Conservation (phyloP, 495 filamentous ascomycete species). For the Daldinia grandis region DNA sequence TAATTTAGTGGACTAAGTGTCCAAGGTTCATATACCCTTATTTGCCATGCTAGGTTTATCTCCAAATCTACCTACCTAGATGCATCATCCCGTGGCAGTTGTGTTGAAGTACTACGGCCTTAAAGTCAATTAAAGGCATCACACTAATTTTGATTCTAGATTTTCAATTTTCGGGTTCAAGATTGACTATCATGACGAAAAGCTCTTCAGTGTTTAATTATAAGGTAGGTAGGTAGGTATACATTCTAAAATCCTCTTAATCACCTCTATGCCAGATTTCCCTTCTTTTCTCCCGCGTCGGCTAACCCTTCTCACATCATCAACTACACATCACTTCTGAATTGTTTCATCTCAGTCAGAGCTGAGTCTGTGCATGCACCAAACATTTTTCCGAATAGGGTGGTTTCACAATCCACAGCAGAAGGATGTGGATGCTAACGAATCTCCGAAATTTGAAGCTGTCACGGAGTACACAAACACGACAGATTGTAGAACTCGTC, state of each 20-base stretch:
- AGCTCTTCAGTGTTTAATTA: background rate
- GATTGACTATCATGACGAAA: background rate
- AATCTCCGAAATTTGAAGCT: conserved; percentile 30
- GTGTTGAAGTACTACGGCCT: conserved; percentile 18
- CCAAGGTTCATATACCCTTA: conserved; percentile 4
- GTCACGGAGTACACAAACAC: conserved; percentile 24
- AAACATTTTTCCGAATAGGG: conserved; percentile 23
- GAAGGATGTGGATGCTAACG: conserved; percentile 25
- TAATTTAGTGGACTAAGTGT: conserved; percentile 13
- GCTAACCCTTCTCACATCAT: background rate
- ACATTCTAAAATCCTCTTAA: conserved; percentile 11
- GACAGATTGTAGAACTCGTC: conserved; percentile 14
- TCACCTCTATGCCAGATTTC: no score
- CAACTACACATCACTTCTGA: background rate
- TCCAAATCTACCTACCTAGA: conserved; percentile 6
- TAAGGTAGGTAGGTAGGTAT: no score
- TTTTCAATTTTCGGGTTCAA: background rate
- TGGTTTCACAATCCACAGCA: conserved; percentile 25
- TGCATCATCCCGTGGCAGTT: conserved; percentile 24
- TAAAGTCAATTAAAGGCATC: conserved; percentile 12
- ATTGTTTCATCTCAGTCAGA: background rate
- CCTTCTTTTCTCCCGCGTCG: background rate
- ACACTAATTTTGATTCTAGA: conserved; percentile 4
- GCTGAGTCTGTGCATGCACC: background rate
- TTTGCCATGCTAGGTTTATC: conserved; percentile 2